These are phyloP conservation scores for Colletotrichum viniferum DNA, from an alignment of 2,329 filamentous ascomycete genomes.

Conservation along the genomic window DNA sequence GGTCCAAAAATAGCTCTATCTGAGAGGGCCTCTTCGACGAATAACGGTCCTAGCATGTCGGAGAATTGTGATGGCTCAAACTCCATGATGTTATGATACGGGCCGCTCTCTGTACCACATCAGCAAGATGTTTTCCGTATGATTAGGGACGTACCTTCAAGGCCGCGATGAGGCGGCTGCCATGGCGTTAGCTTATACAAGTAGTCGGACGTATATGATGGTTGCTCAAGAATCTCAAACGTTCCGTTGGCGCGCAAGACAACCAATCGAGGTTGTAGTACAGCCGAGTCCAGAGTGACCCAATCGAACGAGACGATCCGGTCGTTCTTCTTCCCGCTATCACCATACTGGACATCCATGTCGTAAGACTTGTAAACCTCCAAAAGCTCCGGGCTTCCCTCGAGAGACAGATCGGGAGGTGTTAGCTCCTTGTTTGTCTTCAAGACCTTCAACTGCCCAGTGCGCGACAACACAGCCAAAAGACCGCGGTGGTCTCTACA, in stretches of 20 bases:
- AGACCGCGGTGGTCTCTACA: constrained; percentile 66
- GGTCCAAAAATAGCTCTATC: constrained; percentile 63
- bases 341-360: constrained; percentile 63
- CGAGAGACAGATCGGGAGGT: constrained; percentile 40
- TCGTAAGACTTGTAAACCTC: constrained; percentile 65
- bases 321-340: constrained; percentile 57
- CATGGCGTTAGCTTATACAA: constrained; percentile 66
- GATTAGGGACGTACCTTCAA: constrained; percentile 48
- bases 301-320: constrained; percentile 73
- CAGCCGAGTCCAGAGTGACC: constrained; percentile 62
- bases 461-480: constrained; percentile 65
- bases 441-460: constrained; percentile 66
- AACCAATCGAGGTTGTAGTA: constrained; percentile 61
- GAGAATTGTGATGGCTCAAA: constrained; percentile 60
- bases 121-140: constrained; percentile 21
- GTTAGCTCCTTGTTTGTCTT: constrained; percentile 61
- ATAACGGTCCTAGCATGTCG: constrained; percentile 58
- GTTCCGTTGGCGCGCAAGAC: constrained; percentile 64
- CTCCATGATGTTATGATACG: constrained; percentile 61
- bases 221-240: constrained; percentile 67
- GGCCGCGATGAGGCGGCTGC: constrained; percentile 61
- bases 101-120: constrained; percentile 46
- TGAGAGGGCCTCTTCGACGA: constrained; percentile 57
- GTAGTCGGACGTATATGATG: constrained; percentile 61
- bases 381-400: constrained; percentile 62